These are phyloP conservation scores for Fusarium sp. DNA, from an alignment of 2,329 filamentous ascomycete genomes.

Conservation along the genomic window DNA sequence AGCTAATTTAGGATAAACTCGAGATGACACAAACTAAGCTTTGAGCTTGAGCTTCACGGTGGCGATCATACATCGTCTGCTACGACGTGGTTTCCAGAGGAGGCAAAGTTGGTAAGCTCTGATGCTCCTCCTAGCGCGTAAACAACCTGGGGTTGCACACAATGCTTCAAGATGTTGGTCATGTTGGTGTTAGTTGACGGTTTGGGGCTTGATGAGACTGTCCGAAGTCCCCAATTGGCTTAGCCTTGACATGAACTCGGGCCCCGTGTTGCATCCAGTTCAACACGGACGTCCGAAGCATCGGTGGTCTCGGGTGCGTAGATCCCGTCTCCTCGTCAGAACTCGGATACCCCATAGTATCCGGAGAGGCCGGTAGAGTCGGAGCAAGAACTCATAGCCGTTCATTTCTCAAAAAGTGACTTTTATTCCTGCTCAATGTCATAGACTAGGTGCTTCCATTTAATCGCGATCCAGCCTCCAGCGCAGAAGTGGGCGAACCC, in stretches of 20 bases:
- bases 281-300: slow-evolving; percentile 14
- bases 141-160: slow-evolving; percentile 7
- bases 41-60: slow-evolving; percentile 5
- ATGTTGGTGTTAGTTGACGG: slow-evolving; percentile 6
- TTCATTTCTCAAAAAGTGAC: neutral
- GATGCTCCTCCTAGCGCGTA: slow-evolving; percentile 1
- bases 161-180: slow-evolving; percentile 6
- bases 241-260: neutral
- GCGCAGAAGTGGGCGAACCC: neutral
- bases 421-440: neutral
- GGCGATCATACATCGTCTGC: slow-evolving; percentile 34
- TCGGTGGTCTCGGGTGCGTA: slow-evolving; percentile 39
- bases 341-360: neutral
- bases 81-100: slow-evolving; percentile 14
- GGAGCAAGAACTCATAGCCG: neutral
- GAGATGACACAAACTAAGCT: slow-evolving; percentile 20
- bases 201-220: slow-evolving; percentile 4
- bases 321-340: slow-evolving; percentile 35
- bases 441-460: neutral
- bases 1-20: slow-evolving; percentile 35
- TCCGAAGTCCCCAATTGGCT: slow-evolving; percentile 7
- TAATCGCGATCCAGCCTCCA: neutral
- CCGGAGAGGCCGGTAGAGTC: neutral
- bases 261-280: neutral
- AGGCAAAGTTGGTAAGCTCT: slow-evolving; percentile 16